Evolutionary conservation across 129 eudicot species (phyloP), one percentile per base, ranked within the genome.

Genomic region (Tanacetum coccineum): DNA sequence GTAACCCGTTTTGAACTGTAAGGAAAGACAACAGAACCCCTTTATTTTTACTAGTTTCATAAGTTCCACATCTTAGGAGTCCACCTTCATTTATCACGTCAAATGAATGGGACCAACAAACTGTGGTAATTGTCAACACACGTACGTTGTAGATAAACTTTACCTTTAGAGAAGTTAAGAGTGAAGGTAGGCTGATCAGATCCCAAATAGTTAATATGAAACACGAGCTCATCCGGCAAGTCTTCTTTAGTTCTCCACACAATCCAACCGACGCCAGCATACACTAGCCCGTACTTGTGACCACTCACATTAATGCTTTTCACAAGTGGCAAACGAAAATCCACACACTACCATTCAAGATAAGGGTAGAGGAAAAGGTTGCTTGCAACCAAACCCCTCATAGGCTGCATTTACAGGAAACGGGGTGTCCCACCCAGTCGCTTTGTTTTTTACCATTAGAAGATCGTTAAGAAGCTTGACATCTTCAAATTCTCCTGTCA

Each of bases 361-460:
- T 83, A 81, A 0, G 94, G 96, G 72, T 79, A 89, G 51, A 86
- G n/a, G 20, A 67, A 89, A 89, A 0, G 96, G 96, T n/a, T n/a
- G n/a, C n/a, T n/a, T 3, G 96, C 96, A 28, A 89, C n/a, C 70
- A 42, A 89, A 89, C 40, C 96, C 96, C 72, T 90, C 96, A 49
- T 94, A 86, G 1, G 96, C 94, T 54, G 96, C 96, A 85, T 89
- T 94, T 15, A 89, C 96, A 68, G 85, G 96, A 53, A 89, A 83
- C 1, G 94, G 90, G 17, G 86, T 86, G 52, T 81, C 72, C 96
- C 96, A 83, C 53, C 94, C 86, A 0, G 85, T 89, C 81, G 86
- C 80, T 59, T 75, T 59, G 40, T 89, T 89, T 74, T 83, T 86
- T 26, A 80, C 48, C 1, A 59, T 42, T 9, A 89, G 72, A 59